These are phyloP conservation scores for Trypanosoma lewisi DNA, from an alignment of 208 protist genomes.

Conservation along the genomic window DNA sequence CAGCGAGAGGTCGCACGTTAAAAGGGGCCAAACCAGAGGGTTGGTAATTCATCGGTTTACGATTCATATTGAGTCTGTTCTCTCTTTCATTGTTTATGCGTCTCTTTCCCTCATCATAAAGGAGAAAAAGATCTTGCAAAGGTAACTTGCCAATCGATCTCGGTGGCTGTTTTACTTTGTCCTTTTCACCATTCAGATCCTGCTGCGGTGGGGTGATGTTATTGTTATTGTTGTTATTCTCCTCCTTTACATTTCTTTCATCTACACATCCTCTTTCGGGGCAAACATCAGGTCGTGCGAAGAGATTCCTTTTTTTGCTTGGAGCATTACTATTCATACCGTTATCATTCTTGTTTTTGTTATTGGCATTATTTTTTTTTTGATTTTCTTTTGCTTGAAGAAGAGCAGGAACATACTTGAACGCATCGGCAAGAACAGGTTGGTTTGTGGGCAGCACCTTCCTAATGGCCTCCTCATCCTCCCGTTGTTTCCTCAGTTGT, in stretches of 20 bases:
- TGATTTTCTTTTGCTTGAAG: slow-evolving; percentile 10
- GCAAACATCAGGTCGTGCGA: not conserved
- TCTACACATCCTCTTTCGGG: no score
- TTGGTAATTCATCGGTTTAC: slow-evolving; percentile 16
- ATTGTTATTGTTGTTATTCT: not conserved
- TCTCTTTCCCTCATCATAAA: slow-evolving; percentile 56
- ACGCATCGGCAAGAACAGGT: not conserved
- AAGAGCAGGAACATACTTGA: slow-evolving; percentile 10
- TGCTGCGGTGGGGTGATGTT: not conserved
- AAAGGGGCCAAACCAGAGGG: not conserved
- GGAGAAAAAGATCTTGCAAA: slow-evolving; percentile 40
- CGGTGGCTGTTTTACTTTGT: not conserved
- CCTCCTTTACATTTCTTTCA: not conserved
- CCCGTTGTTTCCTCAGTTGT: not conserved
- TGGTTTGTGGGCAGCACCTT: not conserved
- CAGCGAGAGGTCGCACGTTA: not conserved
- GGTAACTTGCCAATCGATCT: slow-evolving; percentile 10
- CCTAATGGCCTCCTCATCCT: not conserved
- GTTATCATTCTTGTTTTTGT: slow-evolving; percentile 8
- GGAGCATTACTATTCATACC: not conserved
- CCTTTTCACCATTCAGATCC: no score
- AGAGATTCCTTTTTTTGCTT: not conserved
- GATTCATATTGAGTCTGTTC: not conserved
- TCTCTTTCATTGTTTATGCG: slow-evolving; percentile 24
- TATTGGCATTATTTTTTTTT: slow-evolving; percentile 1